These are phyloP conservation scores for Hypoxylon sp. DNA, from an alignment of 2,329 filamentous ascomycete genomes.

Conservation along the genomic window DNA sequence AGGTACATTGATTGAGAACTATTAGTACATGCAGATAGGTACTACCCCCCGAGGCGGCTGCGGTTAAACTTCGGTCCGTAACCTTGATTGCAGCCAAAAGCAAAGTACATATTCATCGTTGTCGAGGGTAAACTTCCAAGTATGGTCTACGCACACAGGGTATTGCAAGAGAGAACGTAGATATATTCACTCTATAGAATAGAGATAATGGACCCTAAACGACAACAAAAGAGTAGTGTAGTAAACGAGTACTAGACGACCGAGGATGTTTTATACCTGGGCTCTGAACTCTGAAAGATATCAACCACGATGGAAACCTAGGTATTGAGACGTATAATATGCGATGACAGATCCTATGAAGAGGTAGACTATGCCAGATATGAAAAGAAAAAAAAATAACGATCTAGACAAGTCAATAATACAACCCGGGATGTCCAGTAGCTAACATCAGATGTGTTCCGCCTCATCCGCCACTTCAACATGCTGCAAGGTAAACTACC, in stretches of 20 bases:
- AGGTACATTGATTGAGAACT: constrained; percentile 32
- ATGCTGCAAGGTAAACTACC: constrained; percentile 34
- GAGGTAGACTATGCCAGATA: constrained; percentile 2
- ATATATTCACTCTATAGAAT: constrained; percentile 18
- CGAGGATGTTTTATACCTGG: background rate
- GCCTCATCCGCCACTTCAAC: constrained; percentile 4
- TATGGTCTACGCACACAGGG: constrained; percentile 11
- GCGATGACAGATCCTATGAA: constrained; percentile 6
- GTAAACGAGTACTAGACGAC: constrained; percentile 4
- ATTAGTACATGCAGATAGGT: constrained; percentile 22
- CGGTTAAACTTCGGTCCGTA: constrained; percentile 49
- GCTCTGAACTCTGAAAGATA: constrained; percentile 9
- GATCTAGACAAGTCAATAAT: constrained; percentile 19
- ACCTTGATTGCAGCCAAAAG: background rate
- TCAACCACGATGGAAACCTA: constrained; percentile 16
- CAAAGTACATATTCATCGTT: background rate
- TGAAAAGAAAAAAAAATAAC: constrained; percentile 6
- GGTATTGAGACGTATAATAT: constrained; percentile 24
- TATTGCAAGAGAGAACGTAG: constrained; percentile 17
- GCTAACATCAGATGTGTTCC: background rate
- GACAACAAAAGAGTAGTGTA: background rate
- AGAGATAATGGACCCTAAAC: constrained; percentile 10
- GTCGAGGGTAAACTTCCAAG: background rate
- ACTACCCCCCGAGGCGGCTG: constrained; percentile 22
- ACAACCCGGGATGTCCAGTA: background rate